Base-by-base conservation (phyloP, 2,329 filamentous ascomycete genomes). In the Podosphaera leucotricha region DNA sequence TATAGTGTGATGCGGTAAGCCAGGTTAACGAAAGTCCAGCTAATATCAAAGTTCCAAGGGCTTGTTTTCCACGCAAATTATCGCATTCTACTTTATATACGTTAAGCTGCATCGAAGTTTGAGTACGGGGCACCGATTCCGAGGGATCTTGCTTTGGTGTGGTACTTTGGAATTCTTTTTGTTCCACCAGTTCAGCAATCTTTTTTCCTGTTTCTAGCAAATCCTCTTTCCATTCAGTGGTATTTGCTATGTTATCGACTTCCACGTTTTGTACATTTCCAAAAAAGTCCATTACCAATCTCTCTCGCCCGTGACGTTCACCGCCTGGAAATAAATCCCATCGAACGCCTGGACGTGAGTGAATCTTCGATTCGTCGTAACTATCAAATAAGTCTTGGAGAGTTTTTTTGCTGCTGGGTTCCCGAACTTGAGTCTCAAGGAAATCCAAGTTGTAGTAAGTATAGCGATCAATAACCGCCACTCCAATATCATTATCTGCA, bases 401-500 rank as follows among this genome's bases (percentile, higher is more conserved):
- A 0, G 85, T 93, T 62, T 86, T 78, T 59, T 93, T 90, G 52
- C 77, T 85, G 56, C 75, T 80, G 37, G 86, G 75, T 50, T 87
- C 86, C 47, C 77, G 78, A 47, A 95, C 82, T 55, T 92, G 78
- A 2, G 75, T 81, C 61, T 98, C 90, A 26, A 98, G 72, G 59
- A 94, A 98, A 55, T 98, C 90, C 44, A 98, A 74, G 56, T 93
- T 93, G 64, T 94, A 95, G 63, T 95, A 98, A 6, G 90, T 98
- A 68, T 92, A 98, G 48, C 90, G 79, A 61, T 98, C 90, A 59
- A 98, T 98, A 50, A 98, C 90, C 26, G 90, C 90, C 20, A 98
- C 90, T 30, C 90, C 90, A 28, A 98, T 86, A 57, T 98, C 90
- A 61, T 87, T 92, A 62, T 98, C 90, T 45, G 90, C 90, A 60